These are phyloP conservation scores for Pleurotus tuoliensis DNA, from an alignment of 768 basidiomycete species.

Conservation along the genomic window DNA sequence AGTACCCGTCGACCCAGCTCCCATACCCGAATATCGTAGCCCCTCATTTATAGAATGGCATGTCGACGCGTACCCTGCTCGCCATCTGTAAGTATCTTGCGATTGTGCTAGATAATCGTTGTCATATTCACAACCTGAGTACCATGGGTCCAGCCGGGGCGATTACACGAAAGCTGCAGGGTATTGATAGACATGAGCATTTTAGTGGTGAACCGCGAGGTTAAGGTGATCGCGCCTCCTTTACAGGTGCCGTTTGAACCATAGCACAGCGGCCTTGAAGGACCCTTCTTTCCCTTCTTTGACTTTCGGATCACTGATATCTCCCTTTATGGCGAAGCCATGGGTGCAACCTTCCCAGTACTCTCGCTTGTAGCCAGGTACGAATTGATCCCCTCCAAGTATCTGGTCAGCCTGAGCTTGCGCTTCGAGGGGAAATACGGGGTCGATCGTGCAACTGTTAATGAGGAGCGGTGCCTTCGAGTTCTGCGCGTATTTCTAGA, in stretches of 20 bases:
- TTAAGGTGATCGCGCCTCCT: not conserved
- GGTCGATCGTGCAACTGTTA: constrained; percentile 58
- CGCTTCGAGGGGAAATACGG: constrained; percentile 43
- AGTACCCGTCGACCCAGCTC: not conserved
- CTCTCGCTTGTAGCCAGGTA: constrained; percentile 43
- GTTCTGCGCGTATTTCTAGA: constrained; percentile 40
- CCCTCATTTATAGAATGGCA: no score
- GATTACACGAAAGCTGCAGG: not conserved
- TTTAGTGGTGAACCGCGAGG: not conserved
- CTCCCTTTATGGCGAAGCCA: constrained; percentile 42
- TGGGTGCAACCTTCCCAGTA: constrained; percentile 29
- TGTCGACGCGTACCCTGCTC: no score
- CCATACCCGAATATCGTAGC: no score
- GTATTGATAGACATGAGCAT: not conserved
- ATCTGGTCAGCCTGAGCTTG: constrained; percentile 46
- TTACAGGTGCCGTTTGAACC: constrained; percentile 30
- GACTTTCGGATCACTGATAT: constrained; percentile 34
- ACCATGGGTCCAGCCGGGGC: not conserved
- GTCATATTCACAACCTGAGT: not conserved
- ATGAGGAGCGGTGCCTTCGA: constrained; percentile 60
- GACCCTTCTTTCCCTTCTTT: constrained; percentile 55
- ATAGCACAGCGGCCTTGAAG: constrained; percentile 48
- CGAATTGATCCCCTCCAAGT: constrained; percentile 41
- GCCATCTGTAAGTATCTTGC: not conserved
- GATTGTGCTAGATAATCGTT: not conserved